These are phyloP conservation scores for Alternaria brassicicola DNA, from an alignment of 2,329 filamentous ascomycete genomes.

Conservation along the genomic window DNA sequence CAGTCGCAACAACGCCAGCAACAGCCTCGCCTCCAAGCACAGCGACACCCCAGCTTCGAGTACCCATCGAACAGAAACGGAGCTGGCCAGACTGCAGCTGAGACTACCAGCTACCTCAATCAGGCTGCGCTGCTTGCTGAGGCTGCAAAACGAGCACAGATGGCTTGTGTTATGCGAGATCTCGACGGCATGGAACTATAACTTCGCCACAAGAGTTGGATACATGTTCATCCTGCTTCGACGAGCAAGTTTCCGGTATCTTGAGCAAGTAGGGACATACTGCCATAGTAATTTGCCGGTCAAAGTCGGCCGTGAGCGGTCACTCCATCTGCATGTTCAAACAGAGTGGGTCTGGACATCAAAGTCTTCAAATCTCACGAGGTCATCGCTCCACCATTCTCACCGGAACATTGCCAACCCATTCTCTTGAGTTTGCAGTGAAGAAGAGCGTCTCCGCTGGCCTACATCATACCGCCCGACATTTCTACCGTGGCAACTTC, in stretches of 20 bases:
- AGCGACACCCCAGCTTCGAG: slow-evolving; percentile 39
- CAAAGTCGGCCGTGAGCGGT: slow-evolving; percentile 25
- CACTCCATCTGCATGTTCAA: slow-evolving; percentile 17
- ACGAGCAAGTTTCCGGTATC: neutral
- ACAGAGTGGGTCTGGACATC: slow-evolving; percentile 23
- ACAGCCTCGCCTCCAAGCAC: slow-evolving; percentile 37
- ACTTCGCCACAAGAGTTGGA: neutral
- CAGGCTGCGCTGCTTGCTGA: slow-evolving; percentile 88
- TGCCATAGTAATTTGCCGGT: slow-evolving; percentile 11
- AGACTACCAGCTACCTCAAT: slow-evolving; percentile 70
- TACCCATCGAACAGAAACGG: slow-evolving; percentile 45
- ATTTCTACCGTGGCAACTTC: slow-evolving; percentile 1
- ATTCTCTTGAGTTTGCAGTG: neutral
- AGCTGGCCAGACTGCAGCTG: slow-evolving; percentile 47
- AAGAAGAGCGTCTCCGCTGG: neutral
- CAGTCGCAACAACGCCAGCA: slow-evolving; percentile 38
- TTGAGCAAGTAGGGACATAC: slow-evolving; percentile 1
- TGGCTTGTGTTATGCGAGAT: slow-evolving; percentile 86
- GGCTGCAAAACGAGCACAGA: slow-evolving; percentile 89
- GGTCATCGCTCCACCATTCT: slow-evolving; percentile 11
- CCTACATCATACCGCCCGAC: neutral
- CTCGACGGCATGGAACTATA: slow-evolving; percentile 73
- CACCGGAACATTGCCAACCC: slow-evolving; percentile 4
- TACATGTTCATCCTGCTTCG: neutral
- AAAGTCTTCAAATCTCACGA: slow-evolving; percentile 12